Base-by-base conservation (phyloP, 805 yeast species). In the Pichia pseudocactophila region DNA sequence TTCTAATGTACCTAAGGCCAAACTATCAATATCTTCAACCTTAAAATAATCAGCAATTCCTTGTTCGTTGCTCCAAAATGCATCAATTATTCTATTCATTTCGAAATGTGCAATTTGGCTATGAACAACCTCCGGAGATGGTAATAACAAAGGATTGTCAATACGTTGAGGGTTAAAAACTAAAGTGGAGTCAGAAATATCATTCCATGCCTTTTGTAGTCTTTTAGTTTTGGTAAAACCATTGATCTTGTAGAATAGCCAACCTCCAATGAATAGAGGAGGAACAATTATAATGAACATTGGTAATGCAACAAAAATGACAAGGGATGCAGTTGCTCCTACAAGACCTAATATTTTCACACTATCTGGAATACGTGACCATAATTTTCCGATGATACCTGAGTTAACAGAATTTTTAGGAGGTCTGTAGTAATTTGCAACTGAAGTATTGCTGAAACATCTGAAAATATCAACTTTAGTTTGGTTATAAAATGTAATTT, bases 221-320 rank as follows among this genome's bases (percentile, higher is more conserved):
- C 45, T 49, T 26, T 42, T 42, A 9, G 27, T 31, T 30, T 28
- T 34, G 22, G 31, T 48, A 44, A 42, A 41, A 18, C 40, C 41
- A 19, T 51, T 44, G 2, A 50, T 25, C 26, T 44, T 50, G 32
- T 45, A 50, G 13, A 48, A 41, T 13, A 54, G 26, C 31, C 43
- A 50, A 1, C 60, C 52, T 10, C 63, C 59, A n/a, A 62, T 27
- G 3, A 58, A 17, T 7, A 58, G 12, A 2, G 66, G 61, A 7
- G 68, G 68, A 4, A 59, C 41, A 11, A 56, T 55, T 11, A 63
- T 37, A n/a, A 54, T 41, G 26, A 61, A 40, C 2, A 61, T 37
- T 7, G 65, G 65, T 2, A 58, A 44, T 7, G 64, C 64, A 30
- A 61, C 60, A 46, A 57, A 60, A 1, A 63, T 44, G 20, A 62